phyloP scores from a whole-genome alignment of 2,329 filamentous ascomycete genomes.

The Leptographium radiaticola region DNA sequence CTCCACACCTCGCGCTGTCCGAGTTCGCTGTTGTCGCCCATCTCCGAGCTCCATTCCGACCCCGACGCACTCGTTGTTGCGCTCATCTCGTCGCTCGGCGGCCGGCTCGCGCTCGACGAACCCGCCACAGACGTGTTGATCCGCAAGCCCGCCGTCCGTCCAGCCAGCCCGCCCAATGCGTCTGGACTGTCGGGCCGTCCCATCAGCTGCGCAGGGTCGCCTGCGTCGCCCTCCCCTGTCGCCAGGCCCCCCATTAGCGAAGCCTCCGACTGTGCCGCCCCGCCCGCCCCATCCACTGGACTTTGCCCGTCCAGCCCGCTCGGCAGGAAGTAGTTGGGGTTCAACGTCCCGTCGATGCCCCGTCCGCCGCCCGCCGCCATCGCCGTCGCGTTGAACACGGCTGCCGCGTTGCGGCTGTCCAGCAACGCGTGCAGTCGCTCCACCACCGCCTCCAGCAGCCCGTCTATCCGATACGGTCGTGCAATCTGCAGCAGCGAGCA shows the following conservation, averaged over 20 bases:
- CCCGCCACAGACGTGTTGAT: constrained; percentile 32
- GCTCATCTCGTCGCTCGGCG: constrained; percentile 34
- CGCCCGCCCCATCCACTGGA: constrained; percentile 7
- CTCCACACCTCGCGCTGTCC: constrained; percentile 59
- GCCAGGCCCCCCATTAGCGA: constrained; percentile 6
- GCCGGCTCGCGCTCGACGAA: constrained; percentile 17
- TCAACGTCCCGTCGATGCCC: constrained; percentile 56
- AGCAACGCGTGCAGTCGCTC: constrained; percentile 80
- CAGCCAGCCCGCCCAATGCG: constrained; percentile 17
- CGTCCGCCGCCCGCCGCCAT: constrained; percentile 94
- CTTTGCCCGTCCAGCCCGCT: constrained; percentile 31
- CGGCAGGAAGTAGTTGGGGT: constrained; percentile 49
- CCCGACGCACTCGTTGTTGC: constrained; percentile 37
- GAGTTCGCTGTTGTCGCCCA: constrained; percentile 35
- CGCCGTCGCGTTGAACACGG: constrained; percentile 94
- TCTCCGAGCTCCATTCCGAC: constrained; percentile 43
- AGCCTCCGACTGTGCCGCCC: background rate
- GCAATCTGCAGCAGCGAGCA: constrained; percentile 91
- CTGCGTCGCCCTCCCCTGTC: background rate
- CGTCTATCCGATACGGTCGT: constrained; percentile 84
- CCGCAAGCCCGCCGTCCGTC: constrained; percentile 26
- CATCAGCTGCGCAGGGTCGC: background rate
- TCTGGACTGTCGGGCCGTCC: constrained; percentile 12
- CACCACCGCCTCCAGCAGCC: constrained; percentile 81
- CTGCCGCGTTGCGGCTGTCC: constrained; percentile 86